Evolutionary conservation across 495 filamentous ascomycete species (phyloP).

Genomic region (Cairneyella variabilis): DNA sequence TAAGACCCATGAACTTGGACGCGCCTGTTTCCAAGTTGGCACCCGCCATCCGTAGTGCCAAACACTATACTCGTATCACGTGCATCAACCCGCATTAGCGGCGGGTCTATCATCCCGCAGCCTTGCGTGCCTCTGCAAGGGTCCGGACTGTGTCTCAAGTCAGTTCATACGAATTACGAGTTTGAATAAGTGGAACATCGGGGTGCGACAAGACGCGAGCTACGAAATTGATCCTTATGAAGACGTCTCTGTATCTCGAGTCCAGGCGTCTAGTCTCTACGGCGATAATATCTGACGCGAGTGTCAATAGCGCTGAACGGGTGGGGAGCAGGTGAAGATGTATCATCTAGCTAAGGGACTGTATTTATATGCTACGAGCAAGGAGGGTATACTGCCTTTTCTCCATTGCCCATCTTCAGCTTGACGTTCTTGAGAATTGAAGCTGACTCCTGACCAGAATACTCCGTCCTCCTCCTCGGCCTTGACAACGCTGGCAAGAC

Average conservation of each 20-base stretch:
- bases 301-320: too few relatives aligned
- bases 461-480: slow-evolving; percentile 93
- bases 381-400: slow-evolving; percentile 63
- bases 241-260: not conserved
- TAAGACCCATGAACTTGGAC: not conserved
- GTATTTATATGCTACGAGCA: slow-evolving; percentile 90
- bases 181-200: too few relatives aligned
- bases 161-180: not conserved
- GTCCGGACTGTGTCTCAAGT: not conserved
- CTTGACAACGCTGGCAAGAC: slow-evolving; percentile 99
- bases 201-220: too few relatives aligned
- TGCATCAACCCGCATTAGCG: not conserved
- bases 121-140: not conserved
- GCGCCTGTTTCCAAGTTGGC: not conserved
- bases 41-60: too few relatives aligned
- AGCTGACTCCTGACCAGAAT: slow-evolving; percentile 54
- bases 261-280: not conserved
- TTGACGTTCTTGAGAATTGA: too few relatives aligned
- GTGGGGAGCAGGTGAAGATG: slow-evolving; percentile 48
- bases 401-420: not conserved
- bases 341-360: slow-evolving; percentile 95
- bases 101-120: not conserved
- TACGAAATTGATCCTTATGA: slow-evolving; percentile 2
- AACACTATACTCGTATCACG: too few relatives aligned
- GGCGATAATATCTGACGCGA: not conserved